Percentiles rank a stretch among this genome's conserved stretches.
These are phyloP conservation scores for Cryptosporidium ryanae DNA, from an alignment of 169 alveolate genomes.

Conservation along the genomic window DNA sequence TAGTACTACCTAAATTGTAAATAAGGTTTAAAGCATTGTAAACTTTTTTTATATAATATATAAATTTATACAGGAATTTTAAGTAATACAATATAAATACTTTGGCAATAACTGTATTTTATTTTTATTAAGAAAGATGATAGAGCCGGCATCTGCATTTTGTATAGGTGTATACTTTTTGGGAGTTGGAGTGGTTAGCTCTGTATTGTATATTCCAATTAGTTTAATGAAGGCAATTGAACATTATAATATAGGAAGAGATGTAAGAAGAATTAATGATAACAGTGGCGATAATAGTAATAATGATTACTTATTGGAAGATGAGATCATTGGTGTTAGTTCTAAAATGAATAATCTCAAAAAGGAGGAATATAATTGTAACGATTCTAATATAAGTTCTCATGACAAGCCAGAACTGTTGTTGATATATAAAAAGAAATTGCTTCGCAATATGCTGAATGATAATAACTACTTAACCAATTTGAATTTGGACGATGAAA, in stretches of 20 bases:
- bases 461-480: slow-evolving; percentile 16
- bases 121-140: slow-evolving; percentile 9
- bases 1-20: no score
- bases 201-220: slow-evolving; percentile 64
- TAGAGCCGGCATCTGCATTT: slow-evolving; percentile 72
- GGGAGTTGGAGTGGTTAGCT: slow-evolving; percentile 74
- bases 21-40: no score
- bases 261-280: neutral
- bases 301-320: neutral
- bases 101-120: no score
- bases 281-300: neutral
- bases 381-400: neutral
- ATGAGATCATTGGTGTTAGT: neutral
- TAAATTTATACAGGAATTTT: no score
- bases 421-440: slow-evolving; percentile 29
- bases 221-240: slow-evolving; percentile 70
- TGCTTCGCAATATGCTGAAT: slow-evolving; percentile 35
- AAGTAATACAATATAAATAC: no score
- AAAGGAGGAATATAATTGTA: neutral
- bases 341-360: neutral
- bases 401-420: slow-evolving; percentile 27
- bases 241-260: slow-evolving; percentile 11
- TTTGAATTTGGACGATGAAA: slow-evolving; percentile 33
- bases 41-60: no score
- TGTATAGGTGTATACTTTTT: slow-evolving; percentile 67